Base-by-base conservation (phyloP, 2,329 filamentous ascomycete species). In the Arachnomyces sp. region DNA sequence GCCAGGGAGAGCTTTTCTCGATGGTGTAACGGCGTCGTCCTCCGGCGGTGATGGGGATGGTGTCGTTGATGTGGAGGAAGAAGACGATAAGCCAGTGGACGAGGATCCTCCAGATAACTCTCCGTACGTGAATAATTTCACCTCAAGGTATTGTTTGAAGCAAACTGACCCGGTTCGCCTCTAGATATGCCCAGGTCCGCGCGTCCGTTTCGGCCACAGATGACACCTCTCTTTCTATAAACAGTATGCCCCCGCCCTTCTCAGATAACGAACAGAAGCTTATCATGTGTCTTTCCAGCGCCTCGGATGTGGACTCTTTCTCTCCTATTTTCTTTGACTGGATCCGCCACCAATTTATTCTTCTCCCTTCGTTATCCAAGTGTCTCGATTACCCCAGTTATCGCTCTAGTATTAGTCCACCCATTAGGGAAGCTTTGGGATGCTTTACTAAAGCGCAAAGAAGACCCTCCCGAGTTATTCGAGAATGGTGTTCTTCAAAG, bases 341-440 rank as follows among this genome's bases (percentile, higher is more conserved):
- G 86, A 45, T 90, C 85, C 5, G 20, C 20, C 5, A 25, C 20
- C 5, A 25, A 25, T 34, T 67, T 93, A 31, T 92, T 93, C 67
- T 94, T 93, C 68, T 89, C 85, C 28, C 70, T 93, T 58, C 76
- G 87, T 74, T 93, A 92, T 71, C 87, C 87, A 18, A 92, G 86
- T 60, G 85, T 93, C 59, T 83, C 84, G 45, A 90, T 93, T 55
- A 90, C 85, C 15, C 86, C 86, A 30, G 84, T 94, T 49, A 93
- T 94, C 20, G 20, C 20, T 9, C 20, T 25, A 25, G 20, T 66
- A 43, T 77, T 94, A 42, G 85, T 88, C 34, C 87, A 92, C 56
- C 87, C 87, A 2, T 74, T 93, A 40, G 87, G 87, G 44, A 75
- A 85, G 16, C 58, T 87, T 18, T 90, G 87, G 83, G 87, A 93